A percentile compares a stretch with the other conserved stretches of the same genome.
Conservation (phyloP, 192 early-diverging fungal genomes). For the Umbelopsis sp. region DNA sequence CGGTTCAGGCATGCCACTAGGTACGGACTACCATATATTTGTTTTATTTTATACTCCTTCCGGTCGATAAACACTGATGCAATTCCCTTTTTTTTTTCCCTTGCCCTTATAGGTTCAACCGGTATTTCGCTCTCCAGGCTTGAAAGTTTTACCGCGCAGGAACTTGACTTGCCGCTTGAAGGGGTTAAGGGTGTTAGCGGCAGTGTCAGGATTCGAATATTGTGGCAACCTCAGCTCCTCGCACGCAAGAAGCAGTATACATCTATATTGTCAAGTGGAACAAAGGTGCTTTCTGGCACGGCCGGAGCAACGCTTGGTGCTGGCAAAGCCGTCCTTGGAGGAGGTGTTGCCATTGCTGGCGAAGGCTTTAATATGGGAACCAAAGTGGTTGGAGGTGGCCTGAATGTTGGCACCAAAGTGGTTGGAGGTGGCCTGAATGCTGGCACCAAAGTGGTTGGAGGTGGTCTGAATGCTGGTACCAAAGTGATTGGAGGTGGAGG, state of each 20-base stretch:
- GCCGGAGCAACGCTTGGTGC: slow-evolving; percentile 2
- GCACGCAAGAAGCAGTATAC: slow-evolving; percentile 53
- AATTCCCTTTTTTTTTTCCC: background rate
- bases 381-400: slow-evolving; percentile 16
- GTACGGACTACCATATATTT: slow-evolving; percentile 41
- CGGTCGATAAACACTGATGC: background rate
- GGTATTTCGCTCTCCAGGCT: slow-evolving; percentile 31
- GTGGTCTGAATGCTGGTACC: too few species aligned
- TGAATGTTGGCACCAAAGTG: background rate
- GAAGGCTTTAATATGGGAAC: background rate
- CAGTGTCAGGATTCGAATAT: slow-evolving; percentile 47
- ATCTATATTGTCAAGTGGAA: slow-evolving; percentile 46
- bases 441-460: background rate
- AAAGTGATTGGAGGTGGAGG: slow-evolving; percentile 6
- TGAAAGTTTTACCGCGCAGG: slow-evolving; percentile 39
- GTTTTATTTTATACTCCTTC: background rate
- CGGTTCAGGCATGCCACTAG: slow-evolving; percentile 51
- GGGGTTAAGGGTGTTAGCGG: slow-evolving; percentile 30
- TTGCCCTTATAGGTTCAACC: slow-evolving; percentile 31
- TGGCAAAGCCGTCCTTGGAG: slow-evolving; percentile 48
- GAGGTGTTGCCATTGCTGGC: slow-evolving; percentile 51
- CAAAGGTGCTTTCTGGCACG: background rate
- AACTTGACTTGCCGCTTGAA: slow-evolving; percentile 43
- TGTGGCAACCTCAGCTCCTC: slow-evolving; percentile 60
- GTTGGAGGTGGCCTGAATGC: background rate